phyloP scores from a whole-genome alignment of 352 stramenopile species.

The Pythium utonaiense region DNA sequence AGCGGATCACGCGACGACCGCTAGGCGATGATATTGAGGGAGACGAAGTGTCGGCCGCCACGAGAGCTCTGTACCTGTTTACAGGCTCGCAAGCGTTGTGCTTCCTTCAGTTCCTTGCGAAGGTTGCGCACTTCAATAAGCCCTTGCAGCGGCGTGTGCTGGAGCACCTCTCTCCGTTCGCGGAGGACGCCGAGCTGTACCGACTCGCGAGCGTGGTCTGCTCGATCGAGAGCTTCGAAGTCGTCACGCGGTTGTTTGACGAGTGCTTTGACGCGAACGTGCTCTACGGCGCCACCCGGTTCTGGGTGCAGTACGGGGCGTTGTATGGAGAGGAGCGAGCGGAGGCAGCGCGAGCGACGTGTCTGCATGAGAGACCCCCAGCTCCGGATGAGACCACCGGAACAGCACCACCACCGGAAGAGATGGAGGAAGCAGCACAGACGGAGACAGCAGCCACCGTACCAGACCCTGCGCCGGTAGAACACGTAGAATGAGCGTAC shows the following conservation, averaged over 20 bases:
- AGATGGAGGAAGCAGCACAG: background rate
- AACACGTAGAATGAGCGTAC: background rate
- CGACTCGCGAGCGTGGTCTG: conserved; percentile 45
- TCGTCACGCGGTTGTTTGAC: conserved; percentile 38
- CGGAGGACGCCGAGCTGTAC: conserved; percentile 42
- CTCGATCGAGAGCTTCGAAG: conserved; percentile 37
- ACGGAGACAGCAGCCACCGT: background rate
- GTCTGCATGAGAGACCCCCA: background rate
- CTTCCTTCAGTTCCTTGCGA: conserved; percentile 69
- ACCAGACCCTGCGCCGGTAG: background rate
- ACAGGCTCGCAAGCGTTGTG: conserved; percentile 48
- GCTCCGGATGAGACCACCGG: background rate
- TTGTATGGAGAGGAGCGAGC: conserved; percentile 37
- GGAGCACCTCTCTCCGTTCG: conserved; percentile 39
- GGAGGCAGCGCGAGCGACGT: conserved; percentile 18
- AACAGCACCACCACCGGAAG: background rate
- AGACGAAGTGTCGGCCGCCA: conserved; percentile 6
- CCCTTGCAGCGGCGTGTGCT: conserved; percentile 46
- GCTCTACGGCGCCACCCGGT: conserved; percentile 25
- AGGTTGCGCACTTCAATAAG: conserved; percentile 61
- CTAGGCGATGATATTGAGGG: background rate
- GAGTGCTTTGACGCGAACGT: conserved; percentile 24
- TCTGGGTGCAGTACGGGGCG: conserved; percentile 57
- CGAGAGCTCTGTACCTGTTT: conserved; percentile 48
- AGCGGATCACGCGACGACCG: conserved; percentile 39